Evolutionary conservation across 163 green algal species (phyloP).

Genomic region (Chlorella variabilis): DNA sequence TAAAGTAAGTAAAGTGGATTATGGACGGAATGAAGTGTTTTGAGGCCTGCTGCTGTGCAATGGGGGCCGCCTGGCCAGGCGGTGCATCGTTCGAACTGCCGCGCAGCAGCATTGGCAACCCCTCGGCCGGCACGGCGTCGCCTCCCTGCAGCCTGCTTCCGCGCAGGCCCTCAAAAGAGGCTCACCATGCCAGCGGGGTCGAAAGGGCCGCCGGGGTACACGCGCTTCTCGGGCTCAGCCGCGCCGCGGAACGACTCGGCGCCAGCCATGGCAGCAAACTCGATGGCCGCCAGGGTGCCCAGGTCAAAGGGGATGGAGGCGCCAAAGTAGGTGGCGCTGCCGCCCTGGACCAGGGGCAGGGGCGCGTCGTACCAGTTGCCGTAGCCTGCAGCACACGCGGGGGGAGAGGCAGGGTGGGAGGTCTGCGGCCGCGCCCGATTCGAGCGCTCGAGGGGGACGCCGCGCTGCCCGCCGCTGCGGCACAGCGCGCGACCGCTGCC

Average conservation of each 20-base stretch:
- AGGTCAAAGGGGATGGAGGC: conserved; percentile 85
- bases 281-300: conserved; percentile 76
- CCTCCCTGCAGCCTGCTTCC: no score
- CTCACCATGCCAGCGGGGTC: conserved; percentile 85
- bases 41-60: no score
- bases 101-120: no score
- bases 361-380: conserved; percentile 91
- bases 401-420: not conserved
- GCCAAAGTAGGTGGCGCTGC: conserved; percentile 84
- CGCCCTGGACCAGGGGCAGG: conserved; percentile 81
- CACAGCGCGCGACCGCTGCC: no score
- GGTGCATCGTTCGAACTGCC: not conserved
- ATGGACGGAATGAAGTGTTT: no score
- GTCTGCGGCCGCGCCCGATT: no score
- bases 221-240: conserved; percentile 74
- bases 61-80: no score
- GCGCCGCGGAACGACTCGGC: conserved; percentile 79
- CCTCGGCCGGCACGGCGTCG: no score
- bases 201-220: conserved; percentile 95
- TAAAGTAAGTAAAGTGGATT: no score
- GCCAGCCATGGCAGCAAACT: conserved; percentile 83
- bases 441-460: no score
- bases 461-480: no score
- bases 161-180: no score
- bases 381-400: conserved; percentile 49